These are phyloP conservation scores for Chionographis japonica DNA, from an alignment of 106 monocot species.

Conservation along the genomic window DNA sequence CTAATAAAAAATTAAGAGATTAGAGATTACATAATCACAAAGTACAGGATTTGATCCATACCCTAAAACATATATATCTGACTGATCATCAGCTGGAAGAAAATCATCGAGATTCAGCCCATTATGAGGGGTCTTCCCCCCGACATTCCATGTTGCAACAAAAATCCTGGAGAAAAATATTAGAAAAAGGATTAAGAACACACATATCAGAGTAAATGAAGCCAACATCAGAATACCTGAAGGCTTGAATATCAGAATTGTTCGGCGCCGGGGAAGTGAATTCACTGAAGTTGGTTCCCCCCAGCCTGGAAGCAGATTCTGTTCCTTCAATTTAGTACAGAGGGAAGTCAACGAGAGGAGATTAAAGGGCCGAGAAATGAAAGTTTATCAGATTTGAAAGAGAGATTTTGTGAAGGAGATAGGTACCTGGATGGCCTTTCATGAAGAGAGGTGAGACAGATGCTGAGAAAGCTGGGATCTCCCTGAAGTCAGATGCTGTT, in stretches of 20 bases:
- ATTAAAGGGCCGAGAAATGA: neutral
- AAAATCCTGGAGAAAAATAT: slow-evolving; percentile 30
- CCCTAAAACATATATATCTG: slow-evolving; percentile 63
- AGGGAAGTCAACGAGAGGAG: neutral
- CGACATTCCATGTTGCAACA: slow-evolving; percentile 62
- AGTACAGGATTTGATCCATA: slow-evolving; percentile 7
- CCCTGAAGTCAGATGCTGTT: slow-evolving; percentile 18
- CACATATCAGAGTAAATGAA: neutral
- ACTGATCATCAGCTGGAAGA: slow-evolving; percentile 36
- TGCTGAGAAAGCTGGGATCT: slow-evolving; percentile 8
- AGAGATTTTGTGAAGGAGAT: neutral
- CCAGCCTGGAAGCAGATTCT: slow-evolving; percentile 8
- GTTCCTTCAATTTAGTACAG: slow-evolving; percentile 4
- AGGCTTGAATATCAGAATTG: slow-evolving; percentile 13
- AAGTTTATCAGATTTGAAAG: neutral
- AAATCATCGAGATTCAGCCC: slow-evolving; percentile 42
- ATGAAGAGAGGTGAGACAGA: slow-evolving; percentile 17
- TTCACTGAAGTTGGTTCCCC: slow-evolving; percentile 13
- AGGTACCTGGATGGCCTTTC: slow-evolving; percentile 29
- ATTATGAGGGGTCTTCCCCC: slow-evolving; percentile 39
- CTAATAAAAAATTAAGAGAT: neutral
- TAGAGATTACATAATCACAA: neutral
- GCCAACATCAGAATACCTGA: slow-evolving; percentile 19
- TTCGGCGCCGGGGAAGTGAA: slow-evolving; percentile 3
- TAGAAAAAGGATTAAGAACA: neutral